Evolutionary conservation across 2,329 filamentous ascomycete species (phyloP).

Genomic region (Fusarium compactum): DNA sequence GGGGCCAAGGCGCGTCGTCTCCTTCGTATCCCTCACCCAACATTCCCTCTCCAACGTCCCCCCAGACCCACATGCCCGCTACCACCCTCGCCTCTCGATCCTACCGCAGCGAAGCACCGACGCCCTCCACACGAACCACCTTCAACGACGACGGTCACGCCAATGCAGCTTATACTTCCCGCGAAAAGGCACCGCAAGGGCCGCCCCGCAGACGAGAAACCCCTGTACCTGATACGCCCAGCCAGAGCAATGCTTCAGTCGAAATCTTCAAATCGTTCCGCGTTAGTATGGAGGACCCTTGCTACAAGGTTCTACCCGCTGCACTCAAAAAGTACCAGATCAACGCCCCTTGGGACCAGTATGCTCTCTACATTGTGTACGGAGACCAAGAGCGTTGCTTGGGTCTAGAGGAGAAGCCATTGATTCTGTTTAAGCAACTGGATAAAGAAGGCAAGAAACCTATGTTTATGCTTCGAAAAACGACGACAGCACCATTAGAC

Average conservation of each 20-base stretch:
- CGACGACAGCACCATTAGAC: conserved; percentile 65
- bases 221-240: conserved; percentile 71
- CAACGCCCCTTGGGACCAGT: conserved; percentile 96
- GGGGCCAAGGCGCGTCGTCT: conserved; percentile 66
- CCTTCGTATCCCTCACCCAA: conserved; percentile 71
- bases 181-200: conserved; percentile 50
- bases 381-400: conserved; percentile 97
- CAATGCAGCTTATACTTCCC: conserved; percentile 44
- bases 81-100: conserved; percentile 72
- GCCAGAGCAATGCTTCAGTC: conserved; percentile 71
- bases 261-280: conserved; percentile 99
- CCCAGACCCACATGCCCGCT: conserved; percentile 65
- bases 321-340: conserved; percentile 99
- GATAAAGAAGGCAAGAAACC: conserved; percentile 98
- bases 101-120: conserved; percentile 68
- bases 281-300: conserved; percentile 97
- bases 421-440: conserved; percentile 96
- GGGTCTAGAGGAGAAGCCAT: conserved; percentile 89
- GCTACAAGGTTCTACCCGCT: conserved; percentile 95
- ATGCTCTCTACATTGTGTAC: conserved; percentile 97
- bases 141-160: conserved; percentile 64
- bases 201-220: conserved; percentile 71
- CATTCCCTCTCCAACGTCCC: conserved; percentile 77
- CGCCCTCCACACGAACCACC: conserved; percentile 66
- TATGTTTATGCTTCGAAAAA: conserved; percentile 96